Percentiles rank a stretch among this genome's conserved stretches.
phyloP scores from a whole-genome alignment of 805 yeast genomes.

The Cyberlindnera galapagoensis region DNA sequence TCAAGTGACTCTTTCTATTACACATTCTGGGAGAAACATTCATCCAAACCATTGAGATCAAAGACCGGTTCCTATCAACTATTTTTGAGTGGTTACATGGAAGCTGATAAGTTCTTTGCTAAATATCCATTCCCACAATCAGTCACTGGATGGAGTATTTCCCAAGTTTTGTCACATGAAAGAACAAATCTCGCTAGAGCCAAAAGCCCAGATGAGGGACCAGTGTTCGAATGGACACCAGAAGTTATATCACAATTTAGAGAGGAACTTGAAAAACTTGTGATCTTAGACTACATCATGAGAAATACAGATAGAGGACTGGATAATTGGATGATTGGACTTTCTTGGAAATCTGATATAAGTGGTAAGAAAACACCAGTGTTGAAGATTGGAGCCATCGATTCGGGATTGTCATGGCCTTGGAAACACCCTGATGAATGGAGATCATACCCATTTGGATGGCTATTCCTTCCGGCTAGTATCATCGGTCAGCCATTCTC shows the following conservation, averaged over 20 bases:
- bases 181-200: not conserved
- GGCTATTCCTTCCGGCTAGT: constrained; percentile 61
- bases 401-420: constrained; percentile 69
- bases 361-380: constrained; percentile 28
- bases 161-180: constrained; percentile 8
- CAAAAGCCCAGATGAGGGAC: constrained; percentile 4
- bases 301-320: constrained; percentile 69
- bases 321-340: constrained; percentile 72
- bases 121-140: constrained; percentile 51
- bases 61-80: constrained; percentile 67
- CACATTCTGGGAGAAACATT: constrained; percentile 37
- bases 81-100: constrained; percentile 50
- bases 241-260: constrained; percentile 43
- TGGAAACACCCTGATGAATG: constrained; percentile 83
- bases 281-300: constrained; percentile 64
- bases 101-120: constrained; percentile 54
- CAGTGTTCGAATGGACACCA: constrained; percentile 47
- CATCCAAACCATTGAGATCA: constrained; percentile 27
- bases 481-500: constrained; percentile 66
- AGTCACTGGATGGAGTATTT: constrained; percentile 22
- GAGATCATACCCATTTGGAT: constrained; percentile 74
- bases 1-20: constrained; percentile 33
- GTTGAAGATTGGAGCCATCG: constrained; percentile 62
- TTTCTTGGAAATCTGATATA: constrained; percentile 34
- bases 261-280: constrained; percentile 60